Percentiles rank a stretch among this genome's conserved stretches.
phyloP scores from a whole-genome alignment of 202 grass and related monocot genomes.

The Hordeum pubiflorum region DNA sequence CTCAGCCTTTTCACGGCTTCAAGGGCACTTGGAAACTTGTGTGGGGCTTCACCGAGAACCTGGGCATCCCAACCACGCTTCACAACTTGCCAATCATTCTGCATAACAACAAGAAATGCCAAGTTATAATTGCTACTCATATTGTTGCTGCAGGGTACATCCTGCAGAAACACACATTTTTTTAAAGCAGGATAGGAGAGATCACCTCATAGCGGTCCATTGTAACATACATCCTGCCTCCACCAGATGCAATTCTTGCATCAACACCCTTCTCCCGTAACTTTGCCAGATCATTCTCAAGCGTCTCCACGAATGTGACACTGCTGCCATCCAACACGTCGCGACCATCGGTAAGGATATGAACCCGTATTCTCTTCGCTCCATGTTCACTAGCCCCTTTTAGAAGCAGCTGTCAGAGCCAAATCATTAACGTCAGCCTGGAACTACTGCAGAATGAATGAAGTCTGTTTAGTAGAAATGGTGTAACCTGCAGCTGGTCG shows the following conservation, averaged over 20 bases:
- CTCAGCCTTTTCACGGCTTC: slow-evolving; percentile 53
- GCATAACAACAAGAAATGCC: not conserved
- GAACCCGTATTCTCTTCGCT: slow-evolving; percentile 53
- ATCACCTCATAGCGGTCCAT: slow-evolving; percentile 58
- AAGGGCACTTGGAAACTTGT: slow-evolving; percentile 37
- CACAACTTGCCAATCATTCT: slow-evolving; percentile 65
- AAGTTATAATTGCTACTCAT: not conserved
- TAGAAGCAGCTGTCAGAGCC: slow-evolving; percentile 48
- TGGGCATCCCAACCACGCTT: slow-evolving; percentile 58
- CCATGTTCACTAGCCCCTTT: slow-evolving; percentile 56
- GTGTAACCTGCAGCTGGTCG: slow-evolving; percentile 53
- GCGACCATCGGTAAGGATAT: slow-evolving; percentile 61
- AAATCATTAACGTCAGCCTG: not conserved
- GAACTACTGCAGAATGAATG: not conserved
- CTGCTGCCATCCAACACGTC: slow-evolving; percentile 63
- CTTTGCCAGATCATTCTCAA: slow-evolving; percentile 44
- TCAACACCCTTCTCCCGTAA: slow-evolving; percentile 49
- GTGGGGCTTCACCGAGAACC: slow-evolving; percentile 42
- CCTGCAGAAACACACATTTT: not conserved
- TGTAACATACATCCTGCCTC: slow-evolving; percentile 70
- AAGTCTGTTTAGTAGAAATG: not conserved
- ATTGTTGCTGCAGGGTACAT: not conserved
- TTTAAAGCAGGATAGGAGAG: not conserved
- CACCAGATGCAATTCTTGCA: slow-evolving; percentile 60
- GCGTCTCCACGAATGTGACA: slow-evolving; percentile 51